Evolutionary conservation across 2,329 filamentous ascomycete species (phyloP).

Genomic region (Fusarium sp.): DNA sequence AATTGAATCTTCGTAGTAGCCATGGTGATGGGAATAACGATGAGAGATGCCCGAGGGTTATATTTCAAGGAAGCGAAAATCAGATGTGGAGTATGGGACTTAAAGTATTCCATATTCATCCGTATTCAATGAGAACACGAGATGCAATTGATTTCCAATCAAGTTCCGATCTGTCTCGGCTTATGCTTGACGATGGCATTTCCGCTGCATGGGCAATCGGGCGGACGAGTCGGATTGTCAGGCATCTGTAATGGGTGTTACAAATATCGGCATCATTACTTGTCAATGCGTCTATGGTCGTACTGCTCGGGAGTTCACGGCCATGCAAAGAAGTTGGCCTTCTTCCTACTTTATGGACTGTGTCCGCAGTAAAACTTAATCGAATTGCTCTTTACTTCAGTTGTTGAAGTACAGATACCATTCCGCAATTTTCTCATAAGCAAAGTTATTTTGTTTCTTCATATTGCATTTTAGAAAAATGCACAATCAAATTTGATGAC

Average conservation of each 20-base stretch:
- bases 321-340: background rate
- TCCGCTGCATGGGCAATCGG: background rate
- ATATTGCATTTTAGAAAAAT: too few species aligned
- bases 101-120: background rate
- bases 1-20: background rate
- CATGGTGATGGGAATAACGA: background rate
- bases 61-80: background rate
- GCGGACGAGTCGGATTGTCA: background rate
- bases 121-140: background rate
- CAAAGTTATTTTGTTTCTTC: background rate
- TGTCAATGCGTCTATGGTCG: background rate
- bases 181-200: background rate
- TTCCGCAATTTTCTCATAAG: accelerated
- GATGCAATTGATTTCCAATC: slow-evolving; percentile 20
- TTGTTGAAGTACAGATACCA: background rate
- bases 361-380: background rate
- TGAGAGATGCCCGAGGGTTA: background rate
- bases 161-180: background rate
- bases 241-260: background rate
- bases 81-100: background rate
- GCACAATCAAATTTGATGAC: background rate
- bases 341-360: background rate
- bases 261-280: slow-evolving; percentile 1
- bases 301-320: background rate
- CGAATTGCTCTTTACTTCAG: accelerated